Evolutionary conservation across 1,284 basidiomycete species (phyloP).

Genomic region (Ganoderma boninense): DNA sequence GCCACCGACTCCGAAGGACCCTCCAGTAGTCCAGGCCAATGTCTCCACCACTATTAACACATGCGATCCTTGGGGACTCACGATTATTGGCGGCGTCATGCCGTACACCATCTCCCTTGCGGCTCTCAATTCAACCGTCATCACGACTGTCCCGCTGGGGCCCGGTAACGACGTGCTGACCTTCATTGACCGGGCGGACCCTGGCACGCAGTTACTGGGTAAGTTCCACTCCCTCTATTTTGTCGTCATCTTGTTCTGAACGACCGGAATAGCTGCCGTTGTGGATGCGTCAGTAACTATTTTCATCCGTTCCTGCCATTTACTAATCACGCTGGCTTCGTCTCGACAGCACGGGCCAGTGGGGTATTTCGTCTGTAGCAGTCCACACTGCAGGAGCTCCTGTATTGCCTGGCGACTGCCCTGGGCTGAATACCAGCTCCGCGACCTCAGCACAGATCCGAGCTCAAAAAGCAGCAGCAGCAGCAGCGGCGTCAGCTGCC

Average conservation of each 20-base stretch:
- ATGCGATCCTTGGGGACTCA: constrained; percentile 57
- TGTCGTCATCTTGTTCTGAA: neutral
- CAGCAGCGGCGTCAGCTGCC: constrained; percentile 21
- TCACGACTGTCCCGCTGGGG: constrained; percentile 54
- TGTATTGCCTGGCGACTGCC: constrained; percentile 27
- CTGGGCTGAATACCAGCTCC: constrained; percentile 30
- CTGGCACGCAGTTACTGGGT: constrained; percentile 52
- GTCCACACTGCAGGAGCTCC: constrained; percentile 32
- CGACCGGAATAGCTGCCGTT: constrained; percentile 31
- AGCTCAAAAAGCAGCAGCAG: constrained; percentile 25
- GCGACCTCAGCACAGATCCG: constrained; percentile 28
- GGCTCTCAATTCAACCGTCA: constrained; percentile 47
- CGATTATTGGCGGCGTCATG: constrained; percentile 52
- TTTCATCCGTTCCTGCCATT: neutral
- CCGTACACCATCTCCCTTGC: constrained; percentile 58
- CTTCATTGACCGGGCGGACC: constrained; percentile 56
- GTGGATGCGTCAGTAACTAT: constrained; percentile 34
- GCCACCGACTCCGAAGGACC: constrained; percentile 33
- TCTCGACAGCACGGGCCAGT: constrained; percentile 35
- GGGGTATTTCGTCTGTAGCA: constrained; percentile 35
- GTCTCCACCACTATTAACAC: constrained; percentile 50
- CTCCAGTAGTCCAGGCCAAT: constrained; percentile 48
- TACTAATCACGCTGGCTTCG: neutral
- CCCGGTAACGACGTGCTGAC: constrained; percentile 51
- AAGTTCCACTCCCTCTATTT: constrained; percentile 29